Percentiles rank a stretch among this genome's conserved stretches.
Evolutionary conservation across 306 rosid genomes (phyloP).

Genomic region (Fragaria nilgerrensis): DNA sequence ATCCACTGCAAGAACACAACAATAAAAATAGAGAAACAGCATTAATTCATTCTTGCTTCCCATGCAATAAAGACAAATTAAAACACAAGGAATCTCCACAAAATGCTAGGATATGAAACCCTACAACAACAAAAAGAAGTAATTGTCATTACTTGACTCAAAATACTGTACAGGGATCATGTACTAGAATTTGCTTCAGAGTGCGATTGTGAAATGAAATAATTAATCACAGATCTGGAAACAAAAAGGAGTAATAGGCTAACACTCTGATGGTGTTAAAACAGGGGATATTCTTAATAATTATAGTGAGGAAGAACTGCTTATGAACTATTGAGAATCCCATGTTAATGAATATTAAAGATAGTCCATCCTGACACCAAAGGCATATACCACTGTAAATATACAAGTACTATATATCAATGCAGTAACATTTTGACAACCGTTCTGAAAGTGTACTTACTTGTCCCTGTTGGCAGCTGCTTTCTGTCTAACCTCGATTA

Average conservation of each 20-base stretch:
- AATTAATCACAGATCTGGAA: background rate
- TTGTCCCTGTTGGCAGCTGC: conserved; percentile 86
- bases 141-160: background rate
- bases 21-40: no score
- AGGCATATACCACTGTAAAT: background rate
- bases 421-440: background rate
- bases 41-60: background rate
- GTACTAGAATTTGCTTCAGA: background rate
- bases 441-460: conserved; percentile 42
- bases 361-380: background rate
- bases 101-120: background rate
- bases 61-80: background rate
- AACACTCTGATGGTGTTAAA: background rate
- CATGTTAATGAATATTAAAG: background rate
- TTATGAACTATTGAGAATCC: background rate
- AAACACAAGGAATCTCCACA: background rate
- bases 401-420: background rate
- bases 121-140: background rate
- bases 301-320: background rate
- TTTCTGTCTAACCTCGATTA: conserved; percentile 80
- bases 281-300: background rate
- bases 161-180: background rate
- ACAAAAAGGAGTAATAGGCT: background rate
- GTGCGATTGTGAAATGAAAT: background rate
- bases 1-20: background rate